Percentiles rank a stretch among this genome's conserved stretches.
These are phyloP conservation scores for Penicillium freii DNA, from an alignment of 2,329 filamentous ascomycete species.

Conservation along the genomic window DNA sequence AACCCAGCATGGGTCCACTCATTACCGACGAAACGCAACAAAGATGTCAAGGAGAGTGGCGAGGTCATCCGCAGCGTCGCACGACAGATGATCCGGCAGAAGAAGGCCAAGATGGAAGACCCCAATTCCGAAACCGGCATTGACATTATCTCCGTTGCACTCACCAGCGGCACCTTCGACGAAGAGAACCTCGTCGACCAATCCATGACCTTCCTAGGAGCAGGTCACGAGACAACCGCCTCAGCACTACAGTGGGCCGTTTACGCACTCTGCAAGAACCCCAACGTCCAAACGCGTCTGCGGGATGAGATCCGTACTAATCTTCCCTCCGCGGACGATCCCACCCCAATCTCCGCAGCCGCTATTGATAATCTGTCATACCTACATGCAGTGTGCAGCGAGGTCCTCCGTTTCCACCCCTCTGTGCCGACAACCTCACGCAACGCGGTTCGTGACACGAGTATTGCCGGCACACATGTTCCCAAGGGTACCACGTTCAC, in stretches of 20 bases:
- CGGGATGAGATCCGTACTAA: slow-evolving; percentile 64
- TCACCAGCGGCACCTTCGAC: slow-evolving; percentile 71
- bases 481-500: slow-evolving; percentile 70
- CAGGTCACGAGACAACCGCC: slow-evolving; percentile 77
- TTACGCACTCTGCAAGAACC: slow-evolving; percentile 66
- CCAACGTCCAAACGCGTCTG: slow-evolving; percentile 63
- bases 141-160: slow-evolving; percentile 78
- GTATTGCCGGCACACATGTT: slow-evolving; percentile 61
- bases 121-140: slow-evolving; percentile 42
- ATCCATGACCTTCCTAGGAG: slow-evolving; percentile 85
- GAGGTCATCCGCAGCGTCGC: slow-evolving; percentile 64
- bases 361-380: slow-evolving; percentile 70
- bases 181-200: slow-evolving; percentile 83
- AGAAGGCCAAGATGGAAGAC: slow-evolving; percentile 56
- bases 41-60: slow-evolving; percentile 58
- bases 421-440: slow-evolving; percentile 72
- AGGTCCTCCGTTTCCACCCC: slow-evolving; percentile 70
- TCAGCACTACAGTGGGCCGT: slow-evolving; percentile 72
- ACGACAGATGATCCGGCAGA: slow-evolving; percentile 66
- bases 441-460: slow-evolving; percentile 63
- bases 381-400: slow-evolving; percentile 74
- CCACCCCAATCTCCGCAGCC: slow-evolving; percentile 62
- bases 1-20: slow-evolving; percentile 59
- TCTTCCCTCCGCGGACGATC: slow-evolving; percentile 54
- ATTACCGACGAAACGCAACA: slow-evolving; percentile 70